phyloP scores from a whole-genome alignment of 2,329 filamentous ascomycete species.

The Biscogniauxia marginata region DNA sequence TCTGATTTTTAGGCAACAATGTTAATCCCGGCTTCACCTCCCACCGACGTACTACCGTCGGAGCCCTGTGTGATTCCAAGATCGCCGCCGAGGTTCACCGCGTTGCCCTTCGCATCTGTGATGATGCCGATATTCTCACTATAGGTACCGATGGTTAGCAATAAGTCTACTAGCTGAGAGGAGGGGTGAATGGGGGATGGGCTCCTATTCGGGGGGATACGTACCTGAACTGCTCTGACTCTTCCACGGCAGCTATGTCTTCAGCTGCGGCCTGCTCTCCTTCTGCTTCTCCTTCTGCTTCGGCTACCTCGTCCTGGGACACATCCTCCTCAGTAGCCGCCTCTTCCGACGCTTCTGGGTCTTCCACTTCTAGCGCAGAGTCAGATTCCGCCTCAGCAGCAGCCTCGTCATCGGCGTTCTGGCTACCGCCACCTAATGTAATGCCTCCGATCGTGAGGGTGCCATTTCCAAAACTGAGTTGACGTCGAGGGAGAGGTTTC shows the following conservation, averaged over 20 bases:
- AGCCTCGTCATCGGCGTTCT: conserved; percentile 1
- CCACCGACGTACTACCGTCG: conserved; percentile 21
- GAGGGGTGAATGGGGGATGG: neutral
- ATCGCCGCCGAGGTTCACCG: conserved; percentile 19
- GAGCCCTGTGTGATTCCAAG: conserved; percentile 23
- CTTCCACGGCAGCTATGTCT: conserved; percentile 12
- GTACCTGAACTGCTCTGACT: conserved; percentile 18
- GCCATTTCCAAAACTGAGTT: conserved; percentile 3
- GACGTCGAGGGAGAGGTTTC: conserved; percentile 2
- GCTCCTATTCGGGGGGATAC: neutral
- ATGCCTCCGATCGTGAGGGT: conserved; percentile 4
- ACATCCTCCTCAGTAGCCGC: neutral
- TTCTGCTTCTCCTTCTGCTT: neutral
- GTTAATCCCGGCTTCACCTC: conserved; percentile 22
- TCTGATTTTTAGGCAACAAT: conserved; percentile 4
- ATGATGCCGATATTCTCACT: conserved; percentile 16
- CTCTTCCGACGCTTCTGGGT: neutral
- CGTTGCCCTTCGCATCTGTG: conserved; percentile 11
- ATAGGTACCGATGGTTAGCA: neutral
- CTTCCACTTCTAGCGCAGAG: neutral
- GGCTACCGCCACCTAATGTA: conserved; percentile 1
- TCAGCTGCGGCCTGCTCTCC: conserved; percentile 3
- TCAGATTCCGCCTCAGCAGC: neutral
- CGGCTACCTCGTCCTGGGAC: neutral
- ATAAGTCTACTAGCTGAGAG: neutral